Base-by-base conservation (phyloP, 2,329 filamentous ascomycete species). In the Aspergillus sp. region DNA sequence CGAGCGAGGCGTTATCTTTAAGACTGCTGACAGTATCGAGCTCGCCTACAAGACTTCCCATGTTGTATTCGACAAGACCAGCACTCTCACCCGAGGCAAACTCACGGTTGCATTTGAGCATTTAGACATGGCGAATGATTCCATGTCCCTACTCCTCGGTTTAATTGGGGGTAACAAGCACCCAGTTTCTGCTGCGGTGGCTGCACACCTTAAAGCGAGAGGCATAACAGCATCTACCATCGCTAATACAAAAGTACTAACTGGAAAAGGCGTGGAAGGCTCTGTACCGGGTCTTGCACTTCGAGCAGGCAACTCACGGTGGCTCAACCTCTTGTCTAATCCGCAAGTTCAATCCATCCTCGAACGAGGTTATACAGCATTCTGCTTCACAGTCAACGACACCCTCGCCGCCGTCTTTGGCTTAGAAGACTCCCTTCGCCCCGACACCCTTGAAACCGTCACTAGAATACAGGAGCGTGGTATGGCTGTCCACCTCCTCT, bases 51-150 rank as follows among this genome's bases (percentile, higher is more conserved):
- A 83, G 57, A 76, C 83, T 0, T 81, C 84, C 0, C 85, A 92
- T 64, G 82, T 92, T 2, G 81, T 93, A 0, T 89, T 93, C 63
- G 89, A 93, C 76, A 93, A 93, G 73, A 93, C 90, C 0, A 89
- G 90, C 0, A 93, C 89, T 0, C 70, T 93, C 8, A 93, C 89
- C 0, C 69, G 78, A 24, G 87, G 86, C 0, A 78, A 80, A 17
- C 70, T 83, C 2, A 58, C 66, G 0, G 78, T 81, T 7, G 65
- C 73, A 0, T 62, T 6, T 65, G 72, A 59, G 55, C 67, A 22
- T 7, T n/a, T 36, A 6, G 30, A 62, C 2, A 34, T 45, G 3
- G 20, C 24, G 12, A n/a, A 11, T 2, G 17, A 15, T 32, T 18
- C 15, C 24, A 50, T 24, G 8, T 56, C 67, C 4, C 45, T 76